phyloP scores from a whole-genome alignment of 208 protist genomes.

The Leishmania aethiopica region DNA sequence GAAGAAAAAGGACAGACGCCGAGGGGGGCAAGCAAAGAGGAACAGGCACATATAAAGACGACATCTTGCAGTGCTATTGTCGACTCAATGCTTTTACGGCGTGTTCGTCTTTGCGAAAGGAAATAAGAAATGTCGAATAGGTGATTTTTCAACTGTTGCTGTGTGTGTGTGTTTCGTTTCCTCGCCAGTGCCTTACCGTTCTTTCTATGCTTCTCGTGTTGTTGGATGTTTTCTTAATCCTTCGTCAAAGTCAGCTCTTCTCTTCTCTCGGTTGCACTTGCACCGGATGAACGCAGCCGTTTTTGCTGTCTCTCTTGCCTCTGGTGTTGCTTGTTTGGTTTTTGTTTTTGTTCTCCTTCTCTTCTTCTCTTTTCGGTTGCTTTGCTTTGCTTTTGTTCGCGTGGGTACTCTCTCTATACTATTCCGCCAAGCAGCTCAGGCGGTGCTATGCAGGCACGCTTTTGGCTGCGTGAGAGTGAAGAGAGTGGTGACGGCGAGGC shows the following conservation, averaged over 20 bases:
- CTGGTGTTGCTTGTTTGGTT: not conserved
- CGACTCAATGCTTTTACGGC: not conserved
- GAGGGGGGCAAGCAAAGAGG: too few relatives aligned
- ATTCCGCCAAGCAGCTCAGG: not conserved
- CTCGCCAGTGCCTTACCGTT: not conserved
- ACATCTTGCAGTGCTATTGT: not conserved
- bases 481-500: not conserved
- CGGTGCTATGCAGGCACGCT: not conserved
- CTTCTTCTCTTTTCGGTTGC: not conserved
- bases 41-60: too few relatives aligned
- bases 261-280: not conserved
- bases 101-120: not conserved
- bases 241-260: not conserved
- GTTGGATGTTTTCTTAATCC: not conserved
- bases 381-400: not conserved
- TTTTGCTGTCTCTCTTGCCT: not conserved
- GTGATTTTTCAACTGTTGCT: too few relatives aligned
- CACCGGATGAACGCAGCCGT: too few relatives aligned
- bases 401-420: not conserved
- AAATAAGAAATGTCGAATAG: too few relatives aligned
- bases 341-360: not conserved
- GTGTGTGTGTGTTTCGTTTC: not conserved
- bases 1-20: not conserved
- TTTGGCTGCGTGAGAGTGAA: not conserved
- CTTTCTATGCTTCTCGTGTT: not conserved